A percentile compares a stretch with the other conserved stretches of the same genome.
Conservation (phyloP, 208 protist species). For the Novymonas esmeraldas region DNA sequence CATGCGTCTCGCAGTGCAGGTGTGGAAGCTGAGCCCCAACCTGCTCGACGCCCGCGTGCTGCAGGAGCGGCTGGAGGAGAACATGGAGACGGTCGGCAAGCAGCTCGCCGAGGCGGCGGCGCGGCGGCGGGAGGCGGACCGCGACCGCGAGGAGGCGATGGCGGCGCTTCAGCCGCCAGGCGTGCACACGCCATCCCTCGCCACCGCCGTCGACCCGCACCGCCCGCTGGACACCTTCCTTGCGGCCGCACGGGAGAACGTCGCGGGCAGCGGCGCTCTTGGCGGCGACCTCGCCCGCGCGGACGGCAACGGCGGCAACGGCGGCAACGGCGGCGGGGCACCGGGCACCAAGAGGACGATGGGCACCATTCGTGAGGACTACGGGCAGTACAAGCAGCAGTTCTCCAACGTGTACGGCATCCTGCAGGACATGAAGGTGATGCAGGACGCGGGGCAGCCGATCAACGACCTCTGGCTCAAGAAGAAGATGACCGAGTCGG, state of each 20-base stretch:
- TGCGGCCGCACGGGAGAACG: conserved; percentile 11
- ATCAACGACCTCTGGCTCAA: conserved; percentile 86
- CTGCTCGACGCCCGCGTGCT: conserved; percentile 73
- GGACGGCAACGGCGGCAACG: conserved; percentile 18
- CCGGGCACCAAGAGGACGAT: conserved; percentile 26
- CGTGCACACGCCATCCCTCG: conserved; percentile 9
- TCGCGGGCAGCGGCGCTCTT: conserved; percentile 27
- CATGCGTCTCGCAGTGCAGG: conserved; percentile 80
- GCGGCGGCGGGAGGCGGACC: conserved; percentile 16
- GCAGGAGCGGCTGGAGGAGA: conserved; percentile 70
- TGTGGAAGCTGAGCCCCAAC: conserved; percentile 73
- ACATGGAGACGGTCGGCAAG: conserved; percentile 40
- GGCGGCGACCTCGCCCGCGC: conserved; percentile 34
- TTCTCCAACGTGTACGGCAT: conserved; percentile 80
- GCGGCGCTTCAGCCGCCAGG: conserved; percentile 27
- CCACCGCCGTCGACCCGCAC: conserved; percentile 11
- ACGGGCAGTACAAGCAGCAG: conserved; percentile 70
- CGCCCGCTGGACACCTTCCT: conserved; percentile 26
- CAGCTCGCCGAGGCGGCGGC: conserved; percentile 28
- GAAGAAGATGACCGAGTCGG: conserved; percentile 53
- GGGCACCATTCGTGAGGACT: conserved; percentile 52
- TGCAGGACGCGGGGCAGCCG: conserved; percentile 69
- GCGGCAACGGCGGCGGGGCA: not conserved
- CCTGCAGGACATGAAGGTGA: conserved; percentile 77
- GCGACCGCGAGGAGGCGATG: conserved; percentile 23